Conservation (phyloP, 2,329 filamentous ascomycete species). For the Alternaria tenuissima region DNA sequence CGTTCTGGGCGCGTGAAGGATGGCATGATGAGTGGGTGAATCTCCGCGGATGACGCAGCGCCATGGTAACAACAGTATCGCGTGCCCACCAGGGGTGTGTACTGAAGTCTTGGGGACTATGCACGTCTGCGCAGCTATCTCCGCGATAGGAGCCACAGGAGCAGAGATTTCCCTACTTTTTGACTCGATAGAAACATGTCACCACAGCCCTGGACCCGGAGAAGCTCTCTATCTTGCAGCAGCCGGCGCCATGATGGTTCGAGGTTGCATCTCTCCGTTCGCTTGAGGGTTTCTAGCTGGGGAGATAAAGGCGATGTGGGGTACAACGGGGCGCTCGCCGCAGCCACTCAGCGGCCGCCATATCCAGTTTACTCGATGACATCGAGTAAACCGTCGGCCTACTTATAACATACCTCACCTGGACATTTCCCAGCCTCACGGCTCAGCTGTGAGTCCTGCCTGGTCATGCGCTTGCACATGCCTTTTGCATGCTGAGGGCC, state of each 20-base stretch:
- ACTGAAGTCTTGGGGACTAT: conserved; percentile 6
- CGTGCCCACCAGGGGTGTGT: conserved; percentile 18
- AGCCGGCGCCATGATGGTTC: conserved; percentile 12
- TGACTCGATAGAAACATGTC: conserved; percentile 47
- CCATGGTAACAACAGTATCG: conserved; percentile 19
- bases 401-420: conserved; percentile 23
- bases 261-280: conserved; percentile 24
- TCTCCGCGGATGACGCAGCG: conserved; percentile 25
- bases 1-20: conserved; percentile 5
- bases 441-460: conserved; percentile 2
- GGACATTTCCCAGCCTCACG: conserved; percentile 10
- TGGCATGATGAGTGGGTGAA: conserved; percentile 15
- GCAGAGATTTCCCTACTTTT: conserved; percentile 10
- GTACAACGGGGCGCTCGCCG: conserved; percentile 16
- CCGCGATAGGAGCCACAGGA: conserved; percentile 21
- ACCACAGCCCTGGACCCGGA: conserved; percentile 19
- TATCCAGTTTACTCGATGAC: conserved; percentile 37
- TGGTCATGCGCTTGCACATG: background rate
- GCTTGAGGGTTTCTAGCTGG: conserved; percentile 16
- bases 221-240: conserved; percentile 34
- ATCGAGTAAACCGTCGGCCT: conserved; percentile 37
- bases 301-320: conserved; percentile 40
- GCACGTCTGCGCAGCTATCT: conserved; percentile 18
- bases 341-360: conserved; percentile 25
- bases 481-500: conserved; percentile 1